A percentile compares a stretch with the other conserved stretches of the same genome.
These are phyloP conservation scores for Candida endomychidarum DNA, from an alignment of 805 yeast genomes.

Conservation along the genomic window DNA sequence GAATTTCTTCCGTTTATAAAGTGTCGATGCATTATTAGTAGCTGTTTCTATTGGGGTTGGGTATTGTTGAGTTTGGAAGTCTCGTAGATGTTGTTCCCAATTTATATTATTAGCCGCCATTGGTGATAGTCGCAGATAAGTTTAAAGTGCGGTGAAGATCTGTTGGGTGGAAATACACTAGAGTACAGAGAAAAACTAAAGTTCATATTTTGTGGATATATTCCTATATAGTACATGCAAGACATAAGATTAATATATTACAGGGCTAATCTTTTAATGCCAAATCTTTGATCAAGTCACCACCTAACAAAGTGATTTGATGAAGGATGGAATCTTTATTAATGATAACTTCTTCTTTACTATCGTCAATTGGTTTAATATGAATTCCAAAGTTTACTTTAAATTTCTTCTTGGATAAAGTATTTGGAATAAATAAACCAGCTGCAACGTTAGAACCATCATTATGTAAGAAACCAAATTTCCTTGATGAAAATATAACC, in stretches of 20 bases:
- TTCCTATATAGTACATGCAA: constrained; percentile 3
- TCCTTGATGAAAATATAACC: constrained; percentile 66
- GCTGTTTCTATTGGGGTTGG: constrained; percentile 42
- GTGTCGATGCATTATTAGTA: constrained; percentile 38
- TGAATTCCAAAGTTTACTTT: constrained; percentile 78
- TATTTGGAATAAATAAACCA: constrained; percentile 77
- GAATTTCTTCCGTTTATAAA: constrained; percentile 43
- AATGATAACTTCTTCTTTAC: constrained; percentile 52
- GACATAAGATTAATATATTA: no score
- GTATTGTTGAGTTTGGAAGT: constrained; percentile 27
- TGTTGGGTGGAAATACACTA: no score
- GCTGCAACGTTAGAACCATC: constrained; percentile 63
- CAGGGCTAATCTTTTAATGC: constrained; percentile 1
- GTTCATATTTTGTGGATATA: background rate
- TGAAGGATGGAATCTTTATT: constrained; percentile 71
- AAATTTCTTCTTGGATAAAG: constrained; percentile 61
- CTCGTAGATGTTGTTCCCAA: constrained; percentile 23
- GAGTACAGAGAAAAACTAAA: background rate
- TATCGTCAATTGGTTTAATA: constrained; percentile 57
- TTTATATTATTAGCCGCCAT: constrained; percentile 1
- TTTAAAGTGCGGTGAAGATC: no score
- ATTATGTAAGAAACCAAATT: constrained; percentile 52
- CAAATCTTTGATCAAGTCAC: constrained; percentile 47
- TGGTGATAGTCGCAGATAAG: no score
- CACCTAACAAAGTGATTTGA: constrained; percentile 70